A percentile compares a stretch with the other conserved stretches of the same genome.
Conservation (phyloP, 768 basidiomycete species). For the Mycena indigotica region DNA sequence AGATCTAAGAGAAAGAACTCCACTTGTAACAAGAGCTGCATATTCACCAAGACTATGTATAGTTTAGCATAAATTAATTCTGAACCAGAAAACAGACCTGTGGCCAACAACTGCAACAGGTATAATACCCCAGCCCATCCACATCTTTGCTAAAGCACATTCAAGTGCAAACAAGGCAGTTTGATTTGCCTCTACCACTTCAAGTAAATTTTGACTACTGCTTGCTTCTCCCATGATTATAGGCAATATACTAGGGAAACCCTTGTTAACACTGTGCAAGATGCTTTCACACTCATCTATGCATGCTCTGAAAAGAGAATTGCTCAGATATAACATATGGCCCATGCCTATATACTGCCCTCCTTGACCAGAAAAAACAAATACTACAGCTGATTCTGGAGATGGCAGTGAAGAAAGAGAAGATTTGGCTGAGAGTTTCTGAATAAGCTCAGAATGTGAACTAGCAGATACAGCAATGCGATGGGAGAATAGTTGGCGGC, state of each 20-base stretch:
- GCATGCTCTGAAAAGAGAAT: constrained; percentile 46
- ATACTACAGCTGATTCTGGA: constrained; percentile 39
- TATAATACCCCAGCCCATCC: constrained; percentile 68
- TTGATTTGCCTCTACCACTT: constrained; percentile 52
- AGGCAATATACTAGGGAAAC: constrained; percentile 53
- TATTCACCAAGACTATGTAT: constrained; percentile 72
- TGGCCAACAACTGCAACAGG: constrained; percentile 71
- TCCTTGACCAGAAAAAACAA: constrained; percentile 79
- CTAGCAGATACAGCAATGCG: constrained; percentile 53
- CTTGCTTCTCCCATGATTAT: constrained; percentile 37
- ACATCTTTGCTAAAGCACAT: constrained; percentile 62
- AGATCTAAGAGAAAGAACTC: constrained; percentile 55
- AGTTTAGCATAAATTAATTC: background rate
- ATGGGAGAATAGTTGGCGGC: constrained; percentile 56
- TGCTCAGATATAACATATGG: constrained; percentile 50
- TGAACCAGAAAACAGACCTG: constrained; percentile 46
- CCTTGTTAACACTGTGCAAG: constrained; percentile 47
- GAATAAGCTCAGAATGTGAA: constrained; percentile 47
- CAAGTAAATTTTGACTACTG: constrained; percentile 26
- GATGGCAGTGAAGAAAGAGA: constrained; percentile 32
- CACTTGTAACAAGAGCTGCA: constrained; percentile 66
- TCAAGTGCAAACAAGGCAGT: constrained; percentile 62
- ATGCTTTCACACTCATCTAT: constrained; percentile 62
- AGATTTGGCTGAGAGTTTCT: constrained; percentile 41
- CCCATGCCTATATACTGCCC: constrained; percentile 72